Conservation (phyloP, 306 rosid genomes). For the Psophocarpus tetragonolobus region DNA sequence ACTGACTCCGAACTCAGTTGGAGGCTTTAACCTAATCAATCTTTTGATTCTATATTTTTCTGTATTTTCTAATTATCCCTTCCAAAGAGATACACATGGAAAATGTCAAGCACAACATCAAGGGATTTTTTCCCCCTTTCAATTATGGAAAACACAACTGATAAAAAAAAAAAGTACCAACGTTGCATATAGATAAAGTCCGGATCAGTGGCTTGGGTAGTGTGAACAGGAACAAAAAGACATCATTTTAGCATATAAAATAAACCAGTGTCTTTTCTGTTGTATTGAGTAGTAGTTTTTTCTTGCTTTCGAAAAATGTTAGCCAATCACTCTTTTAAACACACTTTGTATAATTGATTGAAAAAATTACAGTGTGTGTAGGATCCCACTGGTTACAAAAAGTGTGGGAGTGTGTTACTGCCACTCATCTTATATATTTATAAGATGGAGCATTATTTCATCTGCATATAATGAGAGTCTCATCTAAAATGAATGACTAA, state of each 20-base stretch:
- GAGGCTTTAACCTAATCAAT: slow-evolving; percentile 84
- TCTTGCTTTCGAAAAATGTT: not conserved
- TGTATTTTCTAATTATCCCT: slow-evolving; percentile 88
- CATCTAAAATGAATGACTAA: slow-evolving; percentile 1
- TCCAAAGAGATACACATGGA: slow-evolving; percentile 28
- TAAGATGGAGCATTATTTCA: not conserved
- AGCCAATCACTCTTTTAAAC: too few relatives aligned
- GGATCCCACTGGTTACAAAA: too few relatives aligned
- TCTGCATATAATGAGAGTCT: not conserved
- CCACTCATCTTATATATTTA: not conserved
- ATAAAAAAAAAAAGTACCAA: not conserved
- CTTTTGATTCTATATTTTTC: slow-evolving; percentile 92
- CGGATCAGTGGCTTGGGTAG: not conserved
- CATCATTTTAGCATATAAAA: not conserved
- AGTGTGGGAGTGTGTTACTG: too few relatives aligned
- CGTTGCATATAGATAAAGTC: not conserved
- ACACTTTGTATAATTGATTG: too few relatives aligned
- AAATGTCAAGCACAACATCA: slow-evolving; percentile 30
- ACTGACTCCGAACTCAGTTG: slow-evolving; percentile 54
- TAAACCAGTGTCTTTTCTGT: not conserved
- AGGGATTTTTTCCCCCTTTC: not conserved
- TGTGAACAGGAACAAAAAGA: not conserved
- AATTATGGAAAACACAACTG: not conserved
- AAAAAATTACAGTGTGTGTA: too few relatives aligned
- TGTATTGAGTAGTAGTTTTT: not conserved